Base-by-base conservation (phyloP, 2,329 filamentous ascomycete genomes). In the Plectosphaerella cucumerina region DNA sequence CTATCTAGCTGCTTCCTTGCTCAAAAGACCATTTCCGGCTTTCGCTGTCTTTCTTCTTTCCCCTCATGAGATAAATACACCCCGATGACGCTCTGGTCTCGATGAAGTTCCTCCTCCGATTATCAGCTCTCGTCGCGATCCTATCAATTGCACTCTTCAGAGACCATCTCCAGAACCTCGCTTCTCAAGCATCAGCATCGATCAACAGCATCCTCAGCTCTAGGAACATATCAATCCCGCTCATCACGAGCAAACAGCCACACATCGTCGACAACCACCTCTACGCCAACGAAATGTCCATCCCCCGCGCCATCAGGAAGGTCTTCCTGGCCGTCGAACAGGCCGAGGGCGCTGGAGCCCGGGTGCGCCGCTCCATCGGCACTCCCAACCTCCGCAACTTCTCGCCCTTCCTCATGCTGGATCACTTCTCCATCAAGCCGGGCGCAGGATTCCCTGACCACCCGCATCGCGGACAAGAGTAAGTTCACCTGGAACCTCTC, bases 371-470 rank as follows among this genome's bases (percentile, higher is more conserved):
- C 52, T 92, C 89, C 41, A 89, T 97, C 58, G 93, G 93, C 59
- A 96, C 90, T 1, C 80, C 88, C 5, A 80, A 87, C 58, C 78
- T 97, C 20, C 84, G 86, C 63, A 90, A 96, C 75, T 87, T 97
- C 69, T 89, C 86, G 14, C 94, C 93, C 0, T 97, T 97, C 72
- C 78, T 97, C 43, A 96, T 97, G 91, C 87, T 97, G 44, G 93
- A 97, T 66, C 89, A 97, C 73, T 97, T 97, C 74, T 82, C 78
- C 50, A 83, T 94, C 60, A 81, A 82, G 49, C 84, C 86, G 2
- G 90, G 89, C 52, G 88, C 91, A 10, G 92, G 92, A 0, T 97
- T 97, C 66, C 91, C 92, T 1, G 92, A 97, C 65, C 92, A 97
- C 62, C 80, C 81, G n/a, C 80, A 84, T 65, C 80, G 90, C 37